Conservation (phyloP, 208 protist genomes). For the Leishmania arabica region DNA sequence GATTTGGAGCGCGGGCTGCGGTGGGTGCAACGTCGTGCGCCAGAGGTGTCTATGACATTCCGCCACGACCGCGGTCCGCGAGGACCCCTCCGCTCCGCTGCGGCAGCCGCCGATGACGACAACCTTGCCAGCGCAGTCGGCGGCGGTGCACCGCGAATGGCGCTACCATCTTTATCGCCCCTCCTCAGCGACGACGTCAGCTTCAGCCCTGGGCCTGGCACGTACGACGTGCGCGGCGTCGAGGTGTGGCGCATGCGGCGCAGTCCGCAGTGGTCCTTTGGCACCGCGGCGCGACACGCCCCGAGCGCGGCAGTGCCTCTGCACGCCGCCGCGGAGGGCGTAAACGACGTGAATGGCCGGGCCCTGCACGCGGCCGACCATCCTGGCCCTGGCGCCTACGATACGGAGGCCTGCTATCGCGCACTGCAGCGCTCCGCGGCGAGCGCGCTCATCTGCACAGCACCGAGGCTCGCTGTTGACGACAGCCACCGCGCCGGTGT, state of each 20-base stretch:
- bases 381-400: constrained; percentile 31
- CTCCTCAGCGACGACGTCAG: background rate
- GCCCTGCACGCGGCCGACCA: background rate
- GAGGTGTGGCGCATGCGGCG: constrained; percentile 14
- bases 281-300: constrained; percentile 24
- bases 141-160: background rate
- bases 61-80: constrained; percentile 31
- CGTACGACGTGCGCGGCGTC: constrained; percentile 29
- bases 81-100: constrained; percentile 20
- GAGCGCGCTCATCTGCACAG: constrained; percentile 12
- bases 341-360: background rate
- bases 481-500: background rate
- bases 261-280: constrained; percentile 33
- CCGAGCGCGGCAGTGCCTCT: background rate
- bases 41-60: constrained; percentile 30
- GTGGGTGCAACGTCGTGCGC: constrained; percentile 17
- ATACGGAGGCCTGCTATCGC: constrained; percentile 18
- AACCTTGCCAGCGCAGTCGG: background rate
- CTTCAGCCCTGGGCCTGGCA: constrained; percentile 40
- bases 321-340: background rate
- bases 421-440: constrained; percentile 8
- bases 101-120: background rate
- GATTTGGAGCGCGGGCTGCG: constrained; percentile 20
- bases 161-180: background rate
- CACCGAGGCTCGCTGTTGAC: constrained; percentile 12